A percentile compares a stretch with the other conserved stretches of the same genome.
These are phyloP conservation scores for Penicillium malachiteum DNA, from an alignment of 495 filamentous ascomycete genomes.

Conservation along the genomic window DNA sequence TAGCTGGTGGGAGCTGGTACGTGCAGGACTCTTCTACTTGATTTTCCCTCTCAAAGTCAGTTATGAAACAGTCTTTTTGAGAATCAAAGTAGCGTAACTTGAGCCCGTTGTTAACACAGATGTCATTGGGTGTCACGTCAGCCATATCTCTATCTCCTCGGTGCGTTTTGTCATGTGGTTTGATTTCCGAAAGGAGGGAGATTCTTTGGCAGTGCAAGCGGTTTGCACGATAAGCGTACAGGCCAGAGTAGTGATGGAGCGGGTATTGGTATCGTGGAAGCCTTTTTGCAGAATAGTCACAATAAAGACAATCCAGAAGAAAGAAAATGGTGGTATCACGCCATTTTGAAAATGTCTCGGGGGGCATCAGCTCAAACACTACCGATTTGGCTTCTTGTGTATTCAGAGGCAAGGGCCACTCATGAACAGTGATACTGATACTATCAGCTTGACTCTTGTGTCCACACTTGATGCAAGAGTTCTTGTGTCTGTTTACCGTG, in stretches of 20 bases:
- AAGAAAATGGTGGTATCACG: slow-evolving; percentile 45
- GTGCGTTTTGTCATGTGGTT: slow-evolving; percentile 29
- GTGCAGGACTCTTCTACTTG: slow-evolving; percentile 27
- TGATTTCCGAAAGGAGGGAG: slow-evolving; percentile 27
- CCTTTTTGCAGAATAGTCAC: slow-evolving; percentile 4
- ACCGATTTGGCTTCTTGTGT: slow-evolving; percentile 37
- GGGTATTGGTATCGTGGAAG: slow-evolving; percentile 15
- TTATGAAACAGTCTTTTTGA: slow-evolving; percentile 28
- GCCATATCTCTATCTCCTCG: slow-evolving; percentile 14
- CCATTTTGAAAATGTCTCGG: slow-evolving; percentile 49
- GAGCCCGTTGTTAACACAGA: slow-evolving; percentile 49
- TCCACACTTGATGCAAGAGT: neutral
- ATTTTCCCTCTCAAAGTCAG: slow-evolving; percentile 21
- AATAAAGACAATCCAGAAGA: slow-evolving; percentile 43
- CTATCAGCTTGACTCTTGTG: slow-evolving; percentile 21
- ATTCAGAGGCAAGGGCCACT: slow-evolving; percentile 60
- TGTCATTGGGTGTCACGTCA: slow-evolving; percentile 16
- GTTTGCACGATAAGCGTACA: slow-evolving; percentile 4
- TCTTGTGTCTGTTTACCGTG: neutral
- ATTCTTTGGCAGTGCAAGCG: slow-evolving; percentile 1
- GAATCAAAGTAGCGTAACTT: slow-evolving; percentile 28
- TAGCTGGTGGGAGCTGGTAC: slow-evolving; percentile 28
- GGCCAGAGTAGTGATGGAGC: slow-evolving; percentile 13
- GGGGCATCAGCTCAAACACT: slow-evolving; percentile 58
- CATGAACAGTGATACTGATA: slow-evolving; percentile 53